phyloP scores from a whole-genome alignment of 2,329 filamentous ascomycete species.

The Rutstroemia sp. region DNA sequence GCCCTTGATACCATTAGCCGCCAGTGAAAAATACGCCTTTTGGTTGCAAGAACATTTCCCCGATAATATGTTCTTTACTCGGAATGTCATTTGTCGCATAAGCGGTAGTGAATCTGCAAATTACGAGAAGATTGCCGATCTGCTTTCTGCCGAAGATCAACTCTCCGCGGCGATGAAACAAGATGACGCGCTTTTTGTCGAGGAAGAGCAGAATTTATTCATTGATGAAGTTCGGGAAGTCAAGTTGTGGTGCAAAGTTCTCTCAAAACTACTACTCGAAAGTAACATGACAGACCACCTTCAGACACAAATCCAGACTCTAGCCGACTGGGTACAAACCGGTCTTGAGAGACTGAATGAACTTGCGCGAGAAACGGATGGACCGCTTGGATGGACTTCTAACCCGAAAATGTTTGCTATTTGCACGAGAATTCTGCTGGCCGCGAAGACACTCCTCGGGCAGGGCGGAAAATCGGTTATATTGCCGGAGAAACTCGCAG shows the following conservation, averaged over 20 bases:
- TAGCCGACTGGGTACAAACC: conserved; percentile 38
- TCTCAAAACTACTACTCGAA: conserved; percentile 16
- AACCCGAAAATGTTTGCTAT: conserved; percentile 60
- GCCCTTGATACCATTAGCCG: conserved; percentile 31
- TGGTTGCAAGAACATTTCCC: conserved; percentile 10
- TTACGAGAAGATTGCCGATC: conserved; percentile 7
- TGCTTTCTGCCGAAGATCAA: conserved; percentile 32
- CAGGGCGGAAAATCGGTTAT: background rate
- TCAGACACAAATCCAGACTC: background rate
- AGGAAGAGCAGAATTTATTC: conserved; percentile 94
- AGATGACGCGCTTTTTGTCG: conserved; percentile 68
- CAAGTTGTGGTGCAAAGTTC: conserved; percentile 53
- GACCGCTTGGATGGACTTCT: conserved; percentile 65
- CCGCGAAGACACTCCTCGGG: conserved; percentile 12
- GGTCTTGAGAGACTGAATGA: conserved; percentile 10
- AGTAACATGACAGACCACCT: background rate
- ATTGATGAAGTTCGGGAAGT: conserved; percentile 74
- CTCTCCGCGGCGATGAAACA: conserved; percentile 41
- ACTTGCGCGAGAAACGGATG: conserved; percentile 42
- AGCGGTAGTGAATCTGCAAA: conserved; percentile 13
- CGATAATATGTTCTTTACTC: conserved; percentile 1
- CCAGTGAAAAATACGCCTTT: conserved; percentile 11
- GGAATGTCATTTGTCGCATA: conserved; percentile 16
- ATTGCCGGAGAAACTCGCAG: background rate
- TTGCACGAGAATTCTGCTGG: conserved; percentile 38